Evolutionary conservation across 2,329 filamentous ascomycete species (phyloP), one percentile per base, ranked within the genome.

Genomic region (Penicillium oxalicum): DNA sequence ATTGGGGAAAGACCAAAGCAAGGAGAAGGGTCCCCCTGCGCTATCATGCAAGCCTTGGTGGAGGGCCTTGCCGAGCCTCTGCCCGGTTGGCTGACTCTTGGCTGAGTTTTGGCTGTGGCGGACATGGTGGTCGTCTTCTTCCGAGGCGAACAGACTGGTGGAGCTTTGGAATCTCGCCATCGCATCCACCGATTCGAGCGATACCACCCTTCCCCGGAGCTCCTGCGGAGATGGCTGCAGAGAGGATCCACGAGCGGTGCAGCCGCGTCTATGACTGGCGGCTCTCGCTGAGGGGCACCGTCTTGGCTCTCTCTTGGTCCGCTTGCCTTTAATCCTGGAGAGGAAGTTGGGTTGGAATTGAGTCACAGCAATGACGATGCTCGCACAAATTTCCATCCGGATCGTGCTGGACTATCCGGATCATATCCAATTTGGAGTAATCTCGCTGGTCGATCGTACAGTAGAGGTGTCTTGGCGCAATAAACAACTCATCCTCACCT

Each of bases 171-270:
- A 11, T 11, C 29, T 32, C 29, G 8, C 11, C 29, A 32, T 32
- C 29, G 29, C 11, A 32, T 32, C 8, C 29, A 32, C 29, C 29
- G 29, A 35, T 34, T 32, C 7, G 29, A 40, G 29, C 41, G 40
- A 55, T 55, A 44, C 32, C 45, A 54, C 54, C 18, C 54, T 49
- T 51, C 33, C 39, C 52, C 54, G 52, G 54, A 51, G 46, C 50
- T 50, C 54, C 50, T 50, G 52, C 52, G 50, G 50, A 51, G 50
- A 49, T 53, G 41, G 18, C 39, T 46, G 40, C 18, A 27, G 29
- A 32, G 37, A 6, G 38, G 40, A 34, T 32, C 44, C 49, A 50
- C 45, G 45, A 40, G 26, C 33, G 41, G 25, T 18, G 32, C 9
- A n/a, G 33, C 37, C 18, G 40, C 38, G 40, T 33, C 5, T 34